Evolutionary conservation across 352 stramenopile genomes (phyloP).

Genomic region (Pythium pyrilobum): DNA sequence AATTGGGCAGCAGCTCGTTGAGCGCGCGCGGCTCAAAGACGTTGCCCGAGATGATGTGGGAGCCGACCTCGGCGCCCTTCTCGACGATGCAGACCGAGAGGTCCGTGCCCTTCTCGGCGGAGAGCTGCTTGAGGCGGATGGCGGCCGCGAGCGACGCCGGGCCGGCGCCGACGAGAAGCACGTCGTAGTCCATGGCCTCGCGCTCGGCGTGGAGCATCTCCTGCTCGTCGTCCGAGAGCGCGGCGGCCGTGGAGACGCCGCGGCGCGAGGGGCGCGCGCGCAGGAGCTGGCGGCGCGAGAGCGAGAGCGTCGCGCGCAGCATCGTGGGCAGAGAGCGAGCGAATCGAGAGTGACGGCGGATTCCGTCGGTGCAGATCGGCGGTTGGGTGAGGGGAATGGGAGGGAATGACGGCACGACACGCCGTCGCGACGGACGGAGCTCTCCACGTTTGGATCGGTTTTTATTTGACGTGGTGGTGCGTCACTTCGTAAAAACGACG

Average conservation of each 20-base stretch:
- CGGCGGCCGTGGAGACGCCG: conserved; percentile 25
- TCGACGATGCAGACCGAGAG: conserved; percentile 94
- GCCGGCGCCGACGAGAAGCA: conserved; percentile 92
- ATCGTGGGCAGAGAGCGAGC: neutral
- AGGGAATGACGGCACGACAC: neutral
- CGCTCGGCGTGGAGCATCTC: conserved; percentile 70
- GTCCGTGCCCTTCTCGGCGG: conserved; percentile 90
- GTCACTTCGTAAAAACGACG: conserved; percentile 3
- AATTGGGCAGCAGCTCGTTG: conserved; percentile 96
- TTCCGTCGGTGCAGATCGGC: conserved; percentile 3
- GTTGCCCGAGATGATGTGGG: conserved; percentile 98
- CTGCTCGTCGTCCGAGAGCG: conserved; percentile 53
- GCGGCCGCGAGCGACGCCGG: conserved; percentile 93
- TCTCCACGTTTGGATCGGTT: conserved; percentile 4
- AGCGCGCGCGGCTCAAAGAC: conserved; percentile 98
- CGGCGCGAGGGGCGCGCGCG: conserved; percentile 10
- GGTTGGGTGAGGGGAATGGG: neutral
- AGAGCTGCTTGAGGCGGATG: conserved; percentile 98
- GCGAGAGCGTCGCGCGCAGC: conserved; percentile 15
- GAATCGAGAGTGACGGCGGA: neutral
- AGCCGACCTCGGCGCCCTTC: conserved; percentile 95
- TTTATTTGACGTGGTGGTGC: conserved; percentile 13
- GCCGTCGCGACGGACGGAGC: neutral
- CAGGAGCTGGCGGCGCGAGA: conserved; percentile 14
- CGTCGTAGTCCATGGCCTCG: conserved; percentile 98